phyloP scores from a whole-genome alignment of 305 asterid genomes.

The Fraxinus ornus region DNA sequence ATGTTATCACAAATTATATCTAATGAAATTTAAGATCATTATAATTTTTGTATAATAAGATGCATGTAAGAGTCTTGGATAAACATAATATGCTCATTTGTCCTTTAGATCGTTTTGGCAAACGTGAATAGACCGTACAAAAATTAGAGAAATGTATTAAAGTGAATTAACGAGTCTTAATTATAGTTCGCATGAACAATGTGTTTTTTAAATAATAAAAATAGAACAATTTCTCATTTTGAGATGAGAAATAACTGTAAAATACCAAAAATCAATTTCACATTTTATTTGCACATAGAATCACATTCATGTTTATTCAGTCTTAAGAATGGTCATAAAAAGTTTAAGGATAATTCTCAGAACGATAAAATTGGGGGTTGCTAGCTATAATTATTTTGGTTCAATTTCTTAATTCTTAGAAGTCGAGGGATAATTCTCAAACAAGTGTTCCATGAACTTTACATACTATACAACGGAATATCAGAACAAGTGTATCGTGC shows the following conservation, averaged over 20 bases:
- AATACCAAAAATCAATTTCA: background rate
- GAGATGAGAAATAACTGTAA: background rate
- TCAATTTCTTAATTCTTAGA: background rate
- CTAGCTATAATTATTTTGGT: background rate
- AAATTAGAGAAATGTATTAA: background rate
- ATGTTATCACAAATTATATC: background rate
- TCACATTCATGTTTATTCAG: background rate
- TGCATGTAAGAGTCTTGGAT: background rate
- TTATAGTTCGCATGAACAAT: background rate
- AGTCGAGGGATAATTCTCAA: background rate
- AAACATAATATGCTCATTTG: background rate
- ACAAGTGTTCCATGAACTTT: constrained; percentile 24
- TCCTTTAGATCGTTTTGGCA: background rate
- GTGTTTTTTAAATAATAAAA: background rate
- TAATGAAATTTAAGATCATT: no score
- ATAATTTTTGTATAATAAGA: background rate
- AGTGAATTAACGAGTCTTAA: background rate
- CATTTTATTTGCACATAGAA: background rate
- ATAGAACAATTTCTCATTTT: background rate
- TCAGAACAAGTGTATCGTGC: constrained; percentile 25
- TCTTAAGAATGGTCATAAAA: background rate
- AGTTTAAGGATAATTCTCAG: background rate
- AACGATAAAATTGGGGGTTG: background rate
- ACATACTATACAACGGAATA: constrained; percentile 26
- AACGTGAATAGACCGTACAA: background rate